A percentile compares a stretch with the other conserved stretches of the same genome.
These are phyloP conservation scores for Pichia kudriavzevii DNA, from an alignment of 1,139 yeast genomes.

Conservation along the genomic window DNA sequence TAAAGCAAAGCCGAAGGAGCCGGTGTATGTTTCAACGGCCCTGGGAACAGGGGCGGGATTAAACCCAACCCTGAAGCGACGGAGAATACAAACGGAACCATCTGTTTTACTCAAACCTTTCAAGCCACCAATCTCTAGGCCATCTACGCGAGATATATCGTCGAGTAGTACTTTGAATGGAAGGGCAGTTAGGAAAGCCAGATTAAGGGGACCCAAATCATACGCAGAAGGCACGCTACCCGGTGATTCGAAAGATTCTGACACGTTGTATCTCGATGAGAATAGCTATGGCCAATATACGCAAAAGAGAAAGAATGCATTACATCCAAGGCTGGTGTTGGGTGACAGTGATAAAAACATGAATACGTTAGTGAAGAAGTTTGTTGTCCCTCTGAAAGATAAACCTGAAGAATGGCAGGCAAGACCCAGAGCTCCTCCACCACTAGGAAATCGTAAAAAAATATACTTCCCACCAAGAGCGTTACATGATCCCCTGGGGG, in stretches of 20 bases:
- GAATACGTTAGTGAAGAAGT: slow-evolving; percentile 24
- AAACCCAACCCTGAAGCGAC: slow-evolving; percentile 27
- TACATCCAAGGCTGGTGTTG: slow-evolving; percentile 25
- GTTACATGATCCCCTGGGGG: slow-evolving; percentile 86
- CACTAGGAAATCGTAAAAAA: slow-evolving; percentile 71
- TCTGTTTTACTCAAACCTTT: slow-evolving; percentile 38
- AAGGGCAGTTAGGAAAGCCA: slow-evolving; percentile 25
- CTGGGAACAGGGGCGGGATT: slow-evolving; percentile 36
- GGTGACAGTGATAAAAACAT: slow-evolving; percentile 21
- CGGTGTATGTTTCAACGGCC: slow-evolving; percentile 24
- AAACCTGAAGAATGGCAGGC: slow-evolving; percentile 22
- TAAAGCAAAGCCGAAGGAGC: slow-evolving; percentile 21
- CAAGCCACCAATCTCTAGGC: slow-evolving; percentile 21
- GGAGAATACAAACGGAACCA: slow-evolving; percentile 30
- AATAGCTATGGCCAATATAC: slow-evolving; percentile 22
- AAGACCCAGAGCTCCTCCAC: slow-evolving; percentile 61
- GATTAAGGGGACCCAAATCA: slow-evolving; percentile 30
- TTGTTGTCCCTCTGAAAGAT: slow-evolving; percentile 31
- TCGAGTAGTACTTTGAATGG: slow-evolving; percentile 5
- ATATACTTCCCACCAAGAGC: slow-evolving; percentile 77
- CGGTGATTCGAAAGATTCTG: slow-evolving; percentile 17
- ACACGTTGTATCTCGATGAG: slow-evolving; percentile 14
- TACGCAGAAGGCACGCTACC: slow-evolving; percentile 32
- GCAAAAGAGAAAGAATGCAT: slow-evolving; percentile 24
- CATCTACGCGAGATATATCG: slow-evolving; percentile 9